Percentiles rank a stretch among this genome's conserved stretches.
Evolutionary conservation across 163 green algal species (phyloP).

Genomic region (Volvox carteri): DNA sequence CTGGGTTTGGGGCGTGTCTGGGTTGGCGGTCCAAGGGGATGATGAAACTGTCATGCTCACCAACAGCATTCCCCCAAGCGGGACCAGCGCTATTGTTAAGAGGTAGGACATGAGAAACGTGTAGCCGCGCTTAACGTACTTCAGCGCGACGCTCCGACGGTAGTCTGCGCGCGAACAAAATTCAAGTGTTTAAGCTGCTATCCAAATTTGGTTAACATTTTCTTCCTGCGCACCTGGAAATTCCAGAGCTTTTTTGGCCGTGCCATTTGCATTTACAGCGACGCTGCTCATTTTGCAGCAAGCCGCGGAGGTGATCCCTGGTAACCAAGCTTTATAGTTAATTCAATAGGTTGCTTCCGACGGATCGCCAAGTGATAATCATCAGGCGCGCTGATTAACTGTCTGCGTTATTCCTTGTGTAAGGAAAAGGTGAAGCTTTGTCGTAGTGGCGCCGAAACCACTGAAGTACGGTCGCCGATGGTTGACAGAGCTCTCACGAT

Average conservation of each 20-base stretch:
- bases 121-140: conserved; percentile 90
- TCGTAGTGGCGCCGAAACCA: too few species aligned
- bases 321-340: too few species aligned
- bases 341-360: too few species aligned
- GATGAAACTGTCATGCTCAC: conserved; percentile 42
- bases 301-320: conserved; percentile 43
- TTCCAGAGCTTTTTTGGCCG: not conserved
- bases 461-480: too few species aligned
- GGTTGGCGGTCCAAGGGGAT: not conserved
- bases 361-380: too few species aligned
- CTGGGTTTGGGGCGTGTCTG: not conserved
- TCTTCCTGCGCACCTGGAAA: conserved; percentile 14
- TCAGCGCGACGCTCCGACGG: conserved; percentile 79
- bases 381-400: too few species aligned
- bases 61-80: conserved; percentile 51
- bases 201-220: not conserved
- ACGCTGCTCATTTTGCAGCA: conserved; percentile 7
- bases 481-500: too few species aligned
- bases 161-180: conserved; percentile 80
- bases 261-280: conserved; percentile 27
- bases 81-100: conserved; percentile 76
- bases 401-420: too few species aligned
- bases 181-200: not conserved
- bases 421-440: too few species aligned
- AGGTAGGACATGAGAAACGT: conserved; percentile 70